Evolutionary conservation across 2,329 filamentous ascomycete species (phyloP).

Genomic region (Ophiostoma quercus): DNA sequence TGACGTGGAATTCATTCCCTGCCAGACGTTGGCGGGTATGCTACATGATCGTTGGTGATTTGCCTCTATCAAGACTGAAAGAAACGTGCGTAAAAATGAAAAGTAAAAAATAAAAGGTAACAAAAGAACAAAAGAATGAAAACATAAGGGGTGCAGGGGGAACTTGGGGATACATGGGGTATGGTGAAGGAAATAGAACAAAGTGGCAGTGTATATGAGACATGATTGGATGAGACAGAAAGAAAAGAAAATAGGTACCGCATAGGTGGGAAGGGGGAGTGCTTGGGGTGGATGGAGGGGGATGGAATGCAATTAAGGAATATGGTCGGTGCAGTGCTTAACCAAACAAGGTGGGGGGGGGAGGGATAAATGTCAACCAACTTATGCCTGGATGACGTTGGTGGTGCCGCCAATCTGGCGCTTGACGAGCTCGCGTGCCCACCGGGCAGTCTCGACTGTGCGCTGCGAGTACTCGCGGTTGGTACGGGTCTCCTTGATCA

Average conservation of each 20-base stretch:
- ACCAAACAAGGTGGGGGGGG: conserved; percentile 16
- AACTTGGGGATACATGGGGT: conserved; percentile 12
- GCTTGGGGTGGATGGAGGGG: background rate
- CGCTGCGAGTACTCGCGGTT: conserved; percentile 81
- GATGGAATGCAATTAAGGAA: conserved; percentile 4
- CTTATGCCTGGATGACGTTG: conserved; percentile 48
- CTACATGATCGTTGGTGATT: conserved; percentile 29
- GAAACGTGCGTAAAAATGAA: conserved; percentile 3
- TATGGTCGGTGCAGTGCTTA: conserved; percentile 9
- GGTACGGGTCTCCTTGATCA: conserved; percentile 87
- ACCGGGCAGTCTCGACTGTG: conserved; percentile 90
- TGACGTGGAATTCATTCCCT: conserved; percentile 29
- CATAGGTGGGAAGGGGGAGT: background rate
- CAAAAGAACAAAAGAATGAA: conserved; percentile 9
- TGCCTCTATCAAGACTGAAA: conserved; percentile 25
- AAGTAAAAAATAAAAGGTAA: background rate
- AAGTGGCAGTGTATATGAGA: conserved; percentile 21
- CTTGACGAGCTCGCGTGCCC: conserved; percentile 97
- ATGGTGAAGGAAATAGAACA: conserved; percentile 16
- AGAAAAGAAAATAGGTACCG: conserved; percentile 12
- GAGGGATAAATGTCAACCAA: background rate
- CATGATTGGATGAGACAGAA: conserved; percentile 18
- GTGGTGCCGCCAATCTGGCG: conserved; percentile 62
- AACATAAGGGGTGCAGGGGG: conserved; percentile 18
- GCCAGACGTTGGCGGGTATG: conserved; percentile 26